Evolutionary conservation across 148 eudicot species (phyloP).

Genomic region (Hydrangea macrophylla): DNA sequence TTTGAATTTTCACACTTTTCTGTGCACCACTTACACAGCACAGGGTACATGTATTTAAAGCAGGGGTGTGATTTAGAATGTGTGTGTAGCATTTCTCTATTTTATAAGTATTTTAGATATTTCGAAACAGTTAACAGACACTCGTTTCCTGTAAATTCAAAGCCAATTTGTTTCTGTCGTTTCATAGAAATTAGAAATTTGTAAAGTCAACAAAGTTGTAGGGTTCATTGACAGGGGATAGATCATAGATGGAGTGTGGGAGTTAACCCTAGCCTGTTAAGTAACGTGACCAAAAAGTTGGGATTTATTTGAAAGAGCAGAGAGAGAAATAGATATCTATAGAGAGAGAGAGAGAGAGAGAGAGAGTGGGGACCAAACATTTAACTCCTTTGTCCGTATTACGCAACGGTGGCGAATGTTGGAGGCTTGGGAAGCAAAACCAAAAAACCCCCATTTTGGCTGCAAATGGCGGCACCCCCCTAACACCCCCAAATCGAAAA

Average conservation of each 20-base stretch:
- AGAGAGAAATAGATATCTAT: conserved; percentile 3
- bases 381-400: conserved; percentile 19
- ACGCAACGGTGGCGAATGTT: conserved; percentile 36
- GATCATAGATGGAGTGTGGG: too few species aligned
- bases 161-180: not conserved
- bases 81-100: not conserved
- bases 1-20: too few species aligned
- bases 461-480: conserved; percentile 24
- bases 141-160: not conserved
- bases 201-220: not conserved
- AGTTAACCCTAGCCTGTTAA: not conserved
- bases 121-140: too few species aligned
- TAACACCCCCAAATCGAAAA: not conserved
- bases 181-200: not conserved
- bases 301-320: not conserved
- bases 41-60: too few species aligned
- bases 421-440: conserved; percentile 41
- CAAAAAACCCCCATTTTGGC: conserved; percentile 20
- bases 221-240: too few species aligned
- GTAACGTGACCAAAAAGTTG: not conserved
- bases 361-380: conserved; percentile 15
- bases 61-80: too few species aligned
- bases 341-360: not conserved
- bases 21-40: too few species aligned
- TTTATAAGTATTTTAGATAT: too few species aligned